Base-by-base conservation (phyloP, 345 rosid genomes). In the Tarenaya hassleriana region DNA sequence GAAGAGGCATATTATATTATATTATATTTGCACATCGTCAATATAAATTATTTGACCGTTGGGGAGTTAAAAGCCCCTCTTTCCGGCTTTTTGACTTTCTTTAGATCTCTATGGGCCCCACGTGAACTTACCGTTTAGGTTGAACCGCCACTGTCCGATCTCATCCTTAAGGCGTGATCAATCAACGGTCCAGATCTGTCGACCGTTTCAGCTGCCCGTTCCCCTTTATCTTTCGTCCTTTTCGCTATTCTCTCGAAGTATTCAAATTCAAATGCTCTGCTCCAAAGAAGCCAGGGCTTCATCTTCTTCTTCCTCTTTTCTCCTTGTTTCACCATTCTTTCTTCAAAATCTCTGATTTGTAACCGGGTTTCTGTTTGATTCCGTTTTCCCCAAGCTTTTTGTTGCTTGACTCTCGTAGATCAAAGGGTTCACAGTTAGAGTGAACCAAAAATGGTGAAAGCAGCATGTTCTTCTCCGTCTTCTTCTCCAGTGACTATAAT, bases 401-500 rank as follows among this genome's bases (percentile, higher is more conserved):
- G 13, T 7, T 20, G 48, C 15, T 40, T 45, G 17, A 47, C 2
- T 32, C 41, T 63, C 14, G 2, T 46, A 43, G 15, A 34, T 41
- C 14, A 8, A 18, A 17, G 34, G 32, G 47, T 4, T 19, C 37
- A 21, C 34, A 8, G 14, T 38, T 16, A 10, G 4, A 43, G 41
- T 8, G 52, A 49, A 7, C 51, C 12, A 0, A 57, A 39, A 4
- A 63, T 82, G 86, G 84, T 84, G 76, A 75, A 70, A 73, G 41
- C 74, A 10, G 64, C 80, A 18, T 35, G 58, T 34, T 69, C 68
- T 50, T 80, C 83, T 47, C 70, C 78, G 7, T 57, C 76, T 55
- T 66, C 83, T 4, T 75, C 88, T 56, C 88, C 88, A 44, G 94
- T 81, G 71, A 84, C 84, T 27, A 79, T 84, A 63, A 81, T 75